phyloP scores from a whole-genome alignment of 2,329 filamentous ascomycete species.

The Sporothrix variecibatus region DNA sequence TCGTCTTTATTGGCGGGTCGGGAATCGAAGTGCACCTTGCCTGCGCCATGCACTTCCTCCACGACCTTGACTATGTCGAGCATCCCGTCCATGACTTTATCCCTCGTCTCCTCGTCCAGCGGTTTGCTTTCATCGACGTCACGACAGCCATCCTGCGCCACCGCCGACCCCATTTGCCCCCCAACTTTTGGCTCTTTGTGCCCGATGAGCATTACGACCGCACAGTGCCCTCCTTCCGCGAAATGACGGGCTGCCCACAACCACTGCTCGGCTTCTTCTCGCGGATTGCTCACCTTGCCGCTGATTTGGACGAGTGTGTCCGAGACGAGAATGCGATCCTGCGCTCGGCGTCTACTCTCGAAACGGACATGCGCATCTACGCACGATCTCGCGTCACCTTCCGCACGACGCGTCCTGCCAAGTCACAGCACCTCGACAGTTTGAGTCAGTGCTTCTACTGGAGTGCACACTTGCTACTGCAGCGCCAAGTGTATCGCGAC shows the following conservation, averaged over 20 bases:
- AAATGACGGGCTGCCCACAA: background rate
- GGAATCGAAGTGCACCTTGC: background rate
- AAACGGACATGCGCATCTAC: constrained; percentile 5
- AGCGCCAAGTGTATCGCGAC: too few relatives aligned
- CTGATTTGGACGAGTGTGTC: too few relatives aligned
- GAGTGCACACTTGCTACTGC: too few relatives aligned
- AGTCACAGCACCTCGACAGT: background rate
- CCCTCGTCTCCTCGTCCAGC: too few relatives aligned
- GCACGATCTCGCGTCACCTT: constrained; percentile 1
- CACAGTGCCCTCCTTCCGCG: background rate
- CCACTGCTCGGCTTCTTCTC: too few relatives aligned
- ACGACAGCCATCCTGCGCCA: background rate
- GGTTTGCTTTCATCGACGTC: background rate
- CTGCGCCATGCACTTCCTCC: constrained; percentile 4
- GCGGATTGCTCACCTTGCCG: too few relatives aligned
- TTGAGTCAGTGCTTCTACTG: too few relatives aligned
- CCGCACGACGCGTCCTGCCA: background rate
- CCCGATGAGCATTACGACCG: background rate
- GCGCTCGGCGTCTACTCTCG: background rate
- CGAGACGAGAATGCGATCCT: too few relatives aligned
- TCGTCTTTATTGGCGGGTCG: constrained; percentile 1
- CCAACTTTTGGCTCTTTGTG: background rate
- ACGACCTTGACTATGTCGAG: constrained; percentile 1
- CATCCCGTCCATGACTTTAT: background rate
- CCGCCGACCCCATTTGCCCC: background rate